phyloP scores from a whole-genome alignment of 2,329 filamentous ascomycete genomes.

The Arachnopeziza araneosa region DNA sequence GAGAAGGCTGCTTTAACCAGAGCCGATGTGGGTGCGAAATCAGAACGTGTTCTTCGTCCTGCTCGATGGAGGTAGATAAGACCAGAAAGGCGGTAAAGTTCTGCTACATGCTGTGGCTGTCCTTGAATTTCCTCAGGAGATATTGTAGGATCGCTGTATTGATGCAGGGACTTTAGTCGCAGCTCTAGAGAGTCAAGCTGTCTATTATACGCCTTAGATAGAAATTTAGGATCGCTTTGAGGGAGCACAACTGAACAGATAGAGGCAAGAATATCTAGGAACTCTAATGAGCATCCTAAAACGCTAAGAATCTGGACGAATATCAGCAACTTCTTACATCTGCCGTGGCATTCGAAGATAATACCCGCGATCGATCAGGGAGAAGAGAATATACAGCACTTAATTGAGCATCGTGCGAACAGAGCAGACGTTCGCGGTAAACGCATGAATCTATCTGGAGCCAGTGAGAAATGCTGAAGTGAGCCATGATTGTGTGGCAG shows the following conservation, averaged over 20 bases:
- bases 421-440: background rate
- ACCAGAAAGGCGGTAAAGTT: constrained; percentile 3
- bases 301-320: background rate
- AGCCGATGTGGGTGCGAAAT: background rate
- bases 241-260: constrained; percentile 1
- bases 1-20: background rate
- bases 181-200: constrained; percentile 1
- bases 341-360: background rate
- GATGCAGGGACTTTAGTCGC: background rate
- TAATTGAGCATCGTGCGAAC: constrained; percentile 3
- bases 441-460: constrained; percentile 6
- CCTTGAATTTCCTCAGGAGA: background rate
- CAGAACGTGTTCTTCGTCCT: constrained; percentile 1
- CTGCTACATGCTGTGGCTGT: constrained; percentile 1
- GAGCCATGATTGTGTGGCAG: constrained; percentile 6
- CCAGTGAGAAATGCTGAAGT: constrained; percentile 8
- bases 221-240: background rate
- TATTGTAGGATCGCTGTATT: background rate
- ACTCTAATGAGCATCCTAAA: constrained; percentile 4
- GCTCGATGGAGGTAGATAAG: constrained; percentile 4
- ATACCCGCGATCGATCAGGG: constrained; percentile 6
- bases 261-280: constrained; percentile 2
- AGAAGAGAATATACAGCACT: constrained; percentile 4
- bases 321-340: background rate
- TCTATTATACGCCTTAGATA: background rate